Conservation (phyloP, 768 basidiomycete genomes). For the Ramaria sp. region DNA sequence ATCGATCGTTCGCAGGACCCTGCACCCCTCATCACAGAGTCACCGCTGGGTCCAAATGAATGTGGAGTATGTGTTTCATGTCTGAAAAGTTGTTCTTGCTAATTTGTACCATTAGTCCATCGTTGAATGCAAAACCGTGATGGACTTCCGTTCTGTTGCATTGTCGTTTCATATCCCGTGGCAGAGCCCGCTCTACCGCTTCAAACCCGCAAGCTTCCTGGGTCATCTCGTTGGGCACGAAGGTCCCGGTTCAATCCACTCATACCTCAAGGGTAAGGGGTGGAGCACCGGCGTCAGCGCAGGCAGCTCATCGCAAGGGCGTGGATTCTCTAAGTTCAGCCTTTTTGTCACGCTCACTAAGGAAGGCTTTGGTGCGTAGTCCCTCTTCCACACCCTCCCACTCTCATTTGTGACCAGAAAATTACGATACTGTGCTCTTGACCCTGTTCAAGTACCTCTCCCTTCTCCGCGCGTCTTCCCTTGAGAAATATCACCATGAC, state of each 20-base stretch:
- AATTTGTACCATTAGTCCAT: slow-evolving; percentile 18
- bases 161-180: slow-evolving; percentile 26
- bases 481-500: slow-evolving; percentile 21
- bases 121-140: slow-evolving; percentile 29
- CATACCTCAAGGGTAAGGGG: slow-evolving; percentile 38
- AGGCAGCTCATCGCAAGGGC: slow-evolving; percentile 23
- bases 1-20: slow-evolving; percentile 20
- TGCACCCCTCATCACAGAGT: slow-evolving; percentile 14
- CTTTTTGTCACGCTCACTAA: slow-evolving; percentile 34
- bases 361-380: slow-evolving; percentile 34
- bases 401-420: slow-evolving; percentile 19
- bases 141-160: slow-evolving; percentile 29
- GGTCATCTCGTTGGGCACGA: slow-evolving; percentile 43
- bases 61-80: slow-evolving; percentile 3
- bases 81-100: background rate
- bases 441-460: slow-evolving; percentile 29
- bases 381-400: background rate
- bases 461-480: slow-evolving; percentile 8
- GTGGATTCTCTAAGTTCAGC: slow-evolving; percentile 26
- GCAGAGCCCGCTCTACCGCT: slow-evolving; percentile 29
- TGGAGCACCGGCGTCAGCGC: slow-evolving; percentile 30
- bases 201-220: slow-evolving; percentile 30
- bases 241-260: slow-evolving; percentile 38
- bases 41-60: slow-evolving; percentile 8
- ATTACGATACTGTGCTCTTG: slow-evolving; percentile 28